These are phyloP conservation scores for Talaromyces sp. DNA, from an alignment of 2,329 filamentous ascomycete genomes.

Conservation along the genomic window DNA sequence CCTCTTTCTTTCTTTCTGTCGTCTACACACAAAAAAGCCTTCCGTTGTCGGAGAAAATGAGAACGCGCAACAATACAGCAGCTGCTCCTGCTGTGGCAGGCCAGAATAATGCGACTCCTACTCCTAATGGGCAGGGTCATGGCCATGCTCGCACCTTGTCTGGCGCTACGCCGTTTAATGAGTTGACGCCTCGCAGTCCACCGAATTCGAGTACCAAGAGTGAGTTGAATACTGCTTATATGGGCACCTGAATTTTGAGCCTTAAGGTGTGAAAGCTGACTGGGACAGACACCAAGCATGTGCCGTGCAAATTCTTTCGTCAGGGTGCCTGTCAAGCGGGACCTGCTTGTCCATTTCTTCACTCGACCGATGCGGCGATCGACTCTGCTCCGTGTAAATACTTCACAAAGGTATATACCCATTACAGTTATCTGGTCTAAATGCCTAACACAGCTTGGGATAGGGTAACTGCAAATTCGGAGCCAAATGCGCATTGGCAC, in stretches of 20 bases:
- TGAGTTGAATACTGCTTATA: not conserved
- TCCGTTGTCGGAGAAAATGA: slow-evolving; percentile 34
- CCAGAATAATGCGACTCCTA: slow-evolving; percentile 3
- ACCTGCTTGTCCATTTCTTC: slow-evolving; percentile 91
- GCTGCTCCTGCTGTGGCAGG: slow-evolving; percentile 10
- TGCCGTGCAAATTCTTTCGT: slow-evolving; percentile 99
- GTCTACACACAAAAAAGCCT: slow-evolving; percentile 9
- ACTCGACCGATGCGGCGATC: slow-evolving; percentile 78
- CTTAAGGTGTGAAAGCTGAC: not conserved
- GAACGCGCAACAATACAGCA: slow-evolving; percentile 24
- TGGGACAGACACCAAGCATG: slow-evolving; percentile 79
- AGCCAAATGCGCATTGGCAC: slow-evolving; percentile 93
- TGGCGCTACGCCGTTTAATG: slow-evolving; percentile 31
- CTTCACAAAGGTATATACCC: slow-evolving; percentile 78
- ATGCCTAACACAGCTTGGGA: not conserved
- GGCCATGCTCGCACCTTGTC: slow-evolving; percentile 42
- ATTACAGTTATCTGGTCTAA: not conserved
- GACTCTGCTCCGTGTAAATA: slow-evolving; percentile 95
- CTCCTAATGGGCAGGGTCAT: slow-evolving; percentile 25
- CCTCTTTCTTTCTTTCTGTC: not conserved
- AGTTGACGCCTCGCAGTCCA: slow-evolving; percentile 46
- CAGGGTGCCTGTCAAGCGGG: slow-evolving; percentile 95
- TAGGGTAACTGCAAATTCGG: slow-evolving; percentile 99
- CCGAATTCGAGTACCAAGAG: slow-evolving; percentile 41
- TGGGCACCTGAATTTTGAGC: not conserved